Base-by-base conservation (phyloP, 495 filamentous ascomycete species). In the Echria macrotheca region DNA sequence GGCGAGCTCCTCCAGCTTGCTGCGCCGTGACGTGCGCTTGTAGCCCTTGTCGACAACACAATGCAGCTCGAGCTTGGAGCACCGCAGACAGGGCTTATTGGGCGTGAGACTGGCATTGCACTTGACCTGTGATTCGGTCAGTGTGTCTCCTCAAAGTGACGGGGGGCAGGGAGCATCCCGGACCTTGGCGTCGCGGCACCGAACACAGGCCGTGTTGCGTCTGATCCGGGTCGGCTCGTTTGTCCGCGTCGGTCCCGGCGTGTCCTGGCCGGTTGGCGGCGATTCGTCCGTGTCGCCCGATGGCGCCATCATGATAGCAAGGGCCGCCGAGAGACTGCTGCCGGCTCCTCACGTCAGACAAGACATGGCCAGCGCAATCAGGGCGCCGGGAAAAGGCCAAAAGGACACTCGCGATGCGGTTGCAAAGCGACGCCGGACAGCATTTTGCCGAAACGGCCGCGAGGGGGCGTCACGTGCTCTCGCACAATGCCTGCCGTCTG, bases 31-130 rank as follows among this genome's bases (percentile, higher is more conserved):
- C 25, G 70, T 58, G 21, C 70, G 61, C 55, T 72, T 74, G 44
- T 74, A 67, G 52, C 65, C 64, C 49, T 68, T 72, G 31, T 74
- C 69, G 21, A 74, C 69, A 3, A 74, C 58, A 31, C 70, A 74
- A 10, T 63, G 55, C 25, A 70, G 58, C 54, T 68, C 64, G 39
- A 74, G 61, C 54, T 72, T 74, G 48, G 65, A 52, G 42, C 70
- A 74, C 22, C 70, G 61, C 23, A 66, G 61, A 44, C 70, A 74
- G 15, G 69, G 64, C 39, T 68, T 61, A 17, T 60, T 55, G 4
- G 69, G 57, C n/a, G 60, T 56, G 3, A 60, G 52, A 39, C 68
- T 70, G 29, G 70, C 63, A 47, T 69, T 74, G 58, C 70, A 69
- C 52, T 67, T 69, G 15, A 71, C 69, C 69, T 71, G 22, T 49